These are phyloP conservation scores for Dryas integrifolia DNA, from an alignment of 331 rosid genomes.

Conservation along the genomic window DNA sequence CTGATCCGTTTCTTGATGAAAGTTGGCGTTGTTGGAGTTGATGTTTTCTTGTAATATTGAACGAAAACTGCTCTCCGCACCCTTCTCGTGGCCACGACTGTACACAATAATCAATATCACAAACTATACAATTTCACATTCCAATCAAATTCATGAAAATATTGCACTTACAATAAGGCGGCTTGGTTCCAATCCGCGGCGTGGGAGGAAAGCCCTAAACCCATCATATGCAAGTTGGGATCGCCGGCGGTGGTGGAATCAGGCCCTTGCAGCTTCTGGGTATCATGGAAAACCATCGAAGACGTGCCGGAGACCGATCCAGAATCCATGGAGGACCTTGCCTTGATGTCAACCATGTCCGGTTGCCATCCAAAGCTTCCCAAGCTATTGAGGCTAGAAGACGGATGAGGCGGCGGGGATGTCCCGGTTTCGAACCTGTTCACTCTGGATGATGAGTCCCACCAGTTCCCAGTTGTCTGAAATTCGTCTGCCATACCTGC, in stretches of 20 bases:
- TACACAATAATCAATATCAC: background rate
- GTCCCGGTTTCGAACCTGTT: constrained; percentile 63
- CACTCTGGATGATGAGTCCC: constrained; percentile 68
- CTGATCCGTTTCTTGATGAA: constrained; percentile 60
- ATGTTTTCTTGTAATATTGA: constrained; percentile 68
- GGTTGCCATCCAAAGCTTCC: constrained; percentile 63
- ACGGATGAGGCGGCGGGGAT: constrained; percentile 44
- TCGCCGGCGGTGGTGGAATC: constrained; percentile 44
- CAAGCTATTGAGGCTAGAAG: constrained; percentile 56
- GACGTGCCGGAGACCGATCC: constrained; percentile 47
- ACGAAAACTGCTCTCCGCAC: constrained; percentile 54
- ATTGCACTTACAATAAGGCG: constrained; percentile 65
- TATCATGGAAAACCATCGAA: constrained; percentile 55
- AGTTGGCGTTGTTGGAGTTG: constrained; percentile 43
- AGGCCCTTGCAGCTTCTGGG: constrained; percentile 44
- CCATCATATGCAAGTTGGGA: constrained; percentile 83
- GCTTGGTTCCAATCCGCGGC: constrained; percentile 90
- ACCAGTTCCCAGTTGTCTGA: constrained; percentile 83
- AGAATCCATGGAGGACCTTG: constrained; percentile 63
- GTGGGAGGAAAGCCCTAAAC: constrained; percentile 76
- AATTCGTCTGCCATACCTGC: constrained; percentile 71
- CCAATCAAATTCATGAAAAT: background rate
- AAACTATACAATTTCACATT: background rate
- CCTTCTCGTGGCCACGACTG: constrained; percentile 57
- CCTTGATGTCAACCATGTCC: constrained; percentile 60